These are phyloP conservation scores for Conringia planisiliqua DNA, from an alignment of 345 rosid species.

Conservation along the genomic window DNA sequence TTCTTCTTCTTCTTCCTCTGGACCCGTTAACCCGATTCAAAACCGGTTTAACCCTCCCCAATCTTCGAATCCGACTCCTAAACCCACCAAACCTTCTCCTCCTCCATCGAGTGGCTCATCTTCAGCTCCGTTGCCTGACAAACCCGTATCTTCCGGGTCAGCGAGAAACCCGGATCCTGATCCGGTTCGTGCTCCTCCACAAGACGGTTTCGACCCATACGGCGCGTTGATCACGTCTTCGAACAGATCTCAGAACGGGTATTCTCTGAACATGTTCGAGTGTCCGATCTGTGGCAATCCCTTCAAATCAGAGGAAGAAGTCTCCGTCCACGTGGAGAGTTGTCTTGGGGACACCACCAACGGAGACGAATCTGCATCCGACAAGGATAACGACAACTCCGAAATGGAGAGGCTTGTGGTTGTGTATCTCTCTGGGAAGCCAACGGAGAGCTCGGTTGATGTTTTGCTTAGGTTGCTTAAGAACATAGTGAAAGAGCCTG, in stretches of 20 bases:
- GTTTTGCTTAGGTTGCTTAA: slow-evolving; percentile 62
- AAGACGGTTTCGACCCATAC: slow-evolving; percentile 65
- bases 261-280: slow-evolving; percentile 59
- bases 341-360: slow-evolving; percentile 40
- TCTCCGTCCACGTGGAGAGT: slow-evolving; percentile 68
- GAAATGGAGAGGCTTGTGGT: slow-evolving; percentile 51
- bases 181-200: slow-evolving; percentile 39
- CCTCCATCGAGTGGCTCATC: background rate
- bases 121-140: slow-evolving; percentile 34
- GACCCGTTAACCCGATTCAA: slow-evolving; percentile 44
- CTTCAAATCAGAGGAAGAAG: slow-evolving; percentile 67
- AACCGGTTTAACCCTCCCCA: slow-evolving; percentile 43
- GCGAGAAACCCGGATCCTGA: slow-evolving; percentile 25
- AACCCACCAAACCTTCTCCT: slow-evolving; percentile 28
- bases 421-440: slow-evolving; percentile 56
- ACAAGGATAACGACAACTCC: slow-evolving; percentile 15
- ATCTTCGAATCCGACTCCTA: slow-evolving; percentile 33
- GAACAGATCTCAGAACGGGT: slow-evolving; percentile 71
- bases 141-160: slow-evolving; percentile 36
- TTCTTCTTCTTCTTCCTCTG: slow-evolving; percentile 58
- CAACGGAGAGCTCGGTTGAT: slow-evolving; percentile 54
- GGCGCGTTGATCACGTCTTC: slow-evolving; percentile 71
- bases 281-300: slow-evolving; percentile 72
- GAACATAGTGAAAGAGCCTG: slow-evolving; percentile 78
- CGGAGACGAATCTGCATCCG: slow-evolving; percentile 15